Conservation (phyloP, 2,329 filamentous ascomycete genomes). For the Diaporthe australafricana region DNA sequence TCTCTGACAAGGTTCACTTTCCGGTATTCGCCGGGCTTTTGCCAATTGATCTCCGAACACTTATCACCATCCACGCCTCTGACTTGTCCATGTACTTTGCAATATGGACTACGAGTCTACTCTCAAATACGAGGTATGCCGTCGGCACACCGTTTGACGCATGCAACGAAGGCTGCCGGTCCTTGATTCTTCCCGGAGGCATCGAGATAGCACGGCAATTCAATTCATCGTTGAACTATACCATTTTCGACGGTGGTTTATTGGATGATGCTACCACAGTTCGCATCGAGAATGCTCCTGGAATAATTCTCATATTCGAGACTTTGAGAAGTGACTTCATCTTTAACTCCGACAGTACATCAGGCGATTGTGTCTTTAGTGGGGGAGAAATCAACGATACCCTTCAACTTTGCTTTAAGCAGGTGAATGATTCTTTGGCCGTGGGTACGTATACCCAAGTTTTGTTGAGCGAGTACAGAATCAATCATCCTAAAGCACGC, state of each 20-base stretch:
- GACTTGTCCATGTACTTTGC: constrained; percentile 7
- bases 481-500: neutral
- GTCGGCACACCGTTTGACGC: neutral
- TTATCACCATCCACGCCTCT: neutral
- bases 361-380: constrained; percentile 3
- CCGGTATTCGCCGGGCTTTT: constrained; percentile 1
- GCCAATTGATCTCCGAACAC: neutral
- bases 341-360: neutral
- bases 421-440: neutral
- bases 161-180: neutral
- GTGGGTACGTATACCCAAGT: neutral
- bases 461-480: neutral
- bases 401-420: constrained; percentile 1
- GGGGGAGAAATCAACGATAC: neutral
- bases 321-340: neutral
- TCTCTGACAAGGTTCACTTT: neutral
- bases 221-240: constrained; percentile 2
- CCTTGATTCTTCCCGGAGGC: constrained; percentile 8
- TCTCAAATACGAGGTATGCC: constrained; percentile 6
- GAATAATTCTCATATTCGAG: neutral
- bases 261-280: neutral
- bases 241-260: neutral
- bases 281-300: constrained; percentile 5
- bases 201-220: constrained; percentile 3
- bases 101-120: constrained; percentile 6